Conservation (phyloP, 73 alveolate species). For the Blepharisma japonicum region DNA sequence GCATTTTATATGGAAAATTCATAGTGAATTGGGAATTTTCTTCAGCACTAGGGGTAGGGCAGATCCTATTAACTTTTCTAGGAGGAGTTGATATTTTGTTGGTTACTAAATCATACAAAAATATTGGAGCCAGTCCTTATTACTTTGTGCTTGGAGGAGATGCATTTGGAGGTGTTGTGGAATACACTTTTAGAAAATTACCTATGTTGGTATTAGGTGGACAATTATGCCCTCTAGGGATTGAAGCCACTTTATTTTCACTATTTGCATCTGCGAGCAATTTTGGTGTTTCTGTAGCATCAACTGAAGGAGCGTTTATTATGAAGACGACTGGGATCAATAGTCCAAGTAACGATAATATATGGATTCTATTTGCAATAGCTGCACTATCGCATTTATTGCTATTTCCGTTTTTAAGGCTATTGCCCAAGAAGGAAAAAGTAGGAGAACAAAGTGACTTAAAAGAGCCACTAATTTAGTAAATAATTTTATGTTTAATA, state of each 20-base stretch:
- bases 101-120: not conserved
- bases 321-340: not conserved
- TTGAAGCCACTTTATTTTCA: conserved; percentile 15
- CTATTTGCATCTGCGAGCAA: not conserved
- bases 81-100: not conserved
- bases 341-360: not conserved
- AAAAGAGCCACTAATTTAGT: no score
- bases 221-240: conserved; percentile 20
- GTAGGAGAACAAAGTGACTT: not conserved
- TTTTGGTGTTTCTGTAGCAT: not conserved
- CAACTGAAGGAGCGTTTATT: not conserved
- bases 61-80: not conserved
- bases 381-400: not conserved
- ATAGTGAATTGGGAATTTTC: not conserved
- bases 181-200: not conserved
- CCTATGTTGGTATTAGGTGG: conserved; percentile 18
- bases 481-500: no score
- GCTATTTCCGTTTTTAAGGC: not conserved
- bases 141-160: conserved; percentile 2
- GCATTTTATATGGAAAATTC: not conserved
- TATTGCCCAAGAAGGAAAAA: not conserved
- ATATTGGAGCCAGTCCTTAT: not conserved
- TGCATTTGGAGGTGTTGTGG: not conserved
- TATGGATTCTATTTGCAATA: conserved; percentile 5
- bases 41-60: not conserved